Base-by-base conservation (phyloP, 2,329 filamentous ascomycete genomes). In the Pleoardoris graminearum region DNA sequence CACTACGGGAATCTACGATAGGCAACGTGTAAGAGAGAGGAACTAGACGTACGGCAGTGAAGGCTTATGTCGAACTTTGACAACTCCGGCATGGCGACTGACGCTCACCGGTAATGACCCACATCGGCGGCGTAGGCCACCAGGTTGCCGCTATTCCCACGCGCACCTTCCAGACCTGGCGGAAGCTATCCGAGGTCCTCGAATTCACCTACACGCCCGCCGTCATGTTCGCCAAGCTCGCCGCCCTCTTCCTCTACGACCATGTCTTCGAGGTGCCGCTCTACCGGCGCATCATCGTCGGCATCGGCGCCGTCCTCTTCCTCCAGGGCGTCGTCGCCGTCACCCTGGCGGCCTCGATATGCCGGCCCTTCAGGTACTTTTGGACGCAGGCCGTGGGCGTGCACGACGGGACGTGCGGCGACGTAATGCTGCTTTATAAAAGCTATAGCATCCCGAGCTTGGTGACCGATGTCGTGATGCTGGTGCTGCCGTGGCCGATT, bases 141-240 rank as follows among this genome's bases (percentile, higher is more conserved):
- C 48, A 55, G 12, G 48, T 45, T 22, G 25, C 32, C 19, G 22
- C 53, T 21, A 38, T 51, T n/a, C 43, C 38, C 21, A 25, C 45
- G 1, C 19, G 37, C 14, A 51, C 53, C 14, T 51, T 51, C 19
- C 43, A 55, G 11, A 55, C 44, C 10, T 55, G 48, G 53, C 44
- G 48, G 22, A 29, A 51, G 30, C 36, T 55, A 8, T 48, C 53
- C 48, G 51, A 55, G 47, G 53, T 51, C 16, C 48, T 51, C 32
- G 53, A 55, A 41, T 55, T 51, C 25, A 55, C 48, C 16, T 55
- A 51, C 48, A 51, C 53, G 19, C 53, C 48, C 12, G 51, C 51
- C 5, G 51, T 53, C 38, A 53, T 53, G 51, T 50, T 50, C 42
- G 35, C 42, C 35, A 54, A 54, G 36, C 51, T 54, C 16, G 47